phyloP scores from a whole-genome alignment of 2,329 filamentous ascomycete genomes.

The Verticillium albo-atrum region DNA sequence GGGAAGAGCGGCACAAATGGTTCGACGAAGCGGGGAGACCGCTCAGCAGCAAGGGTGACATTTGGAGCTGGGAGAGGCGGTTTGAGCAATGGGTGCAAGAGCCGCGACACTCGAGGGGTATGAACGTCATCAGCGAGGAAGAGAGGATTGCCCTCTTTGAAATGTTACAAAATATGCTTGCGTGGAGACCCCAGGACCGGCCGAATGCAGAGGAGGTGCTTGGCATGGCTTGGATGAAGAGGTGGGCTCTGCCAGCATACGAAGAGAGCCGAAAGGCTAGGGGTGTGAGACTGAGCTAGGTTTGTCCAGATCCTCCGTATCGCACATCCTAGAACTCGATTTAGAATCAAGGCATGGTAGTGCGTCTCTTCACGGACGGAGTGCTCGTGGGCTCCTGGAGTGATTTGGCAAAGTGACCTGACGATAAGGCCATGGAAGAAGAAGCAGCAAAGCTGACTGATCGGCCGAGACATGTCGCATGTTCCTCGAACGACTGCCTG shows the following conservation, averaged over 20 bases:
- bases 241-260: constrained; percentile 14
- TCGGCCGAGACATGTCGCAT: too few relatives aligned
- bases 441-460: too few relatives aligned
- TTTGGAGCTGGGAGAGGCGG: constrained; percentile 12
- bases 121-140: constrained; percentile 7
- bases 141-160: constrained; percentile 10
- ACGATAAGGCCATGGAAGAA: too few relatives aligned
- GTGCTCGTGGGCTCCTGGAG: too few relatives aligned
- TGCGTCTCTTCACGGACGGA: too few relatives aligned
- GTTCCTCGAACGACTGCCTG: too few relatives aligned
- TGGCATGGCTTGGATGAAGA: constrained; percentile 8
- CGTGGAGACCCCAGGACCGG: constrained; percentile 12
- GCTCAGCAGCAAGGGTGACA: constrained; percentile 7
- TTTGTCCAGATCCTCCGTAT: too few relatives aligned
- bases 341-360: too few relatives aligned
- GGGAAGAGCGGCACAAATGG: constrained; percentile 14
- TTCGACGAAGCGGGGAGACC: constrained; percentile 7
- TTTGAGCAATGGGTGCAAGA: constrained; percentile 15
- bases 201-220: constrained; percentile 8
- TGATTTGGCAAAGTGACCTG: too few relatives aligned
- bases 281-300: too few relatives aligned
- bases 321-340: too few relatives aligned
- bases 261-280: background rate
- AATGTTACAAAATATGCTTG: constrained; percentile 17
- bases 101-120: constrained; percentile 6